Evolutionary conservation across 179 eudicot species (phyloP), one percentile per base, ranked within the genome.

Genomic region (Patellifolia procumbens): DNA sequence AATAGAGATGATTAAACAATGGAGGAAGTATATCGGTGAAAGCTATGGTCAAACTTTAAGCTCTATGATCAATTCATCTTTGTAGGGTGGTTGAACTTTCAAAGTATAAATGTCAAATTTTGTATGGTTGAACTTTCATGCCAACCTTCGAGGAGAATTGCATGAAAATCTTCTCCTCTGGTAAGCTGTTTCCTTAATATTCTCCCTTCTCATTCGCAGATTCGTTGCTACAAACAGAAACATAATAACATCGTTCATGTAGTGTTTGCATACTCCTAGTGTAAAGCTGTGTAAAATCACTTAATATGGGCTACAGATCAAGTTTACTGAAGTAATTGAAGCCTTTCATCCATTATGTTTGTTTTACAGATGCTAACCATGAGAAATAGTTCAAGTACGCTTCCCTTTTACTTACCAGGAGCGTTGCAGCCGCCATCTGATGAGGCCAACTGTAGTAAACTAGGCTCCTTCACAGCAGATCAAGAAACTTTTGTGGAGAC

Each of bases 311-410:
- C 32, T 62, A 42, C 7, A 39, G 3, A 37, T 8, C 37, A 64
- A 10, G 3, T 35, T 0, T 74, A 17, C 45, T 34, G 37, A 46
- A 2, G 2, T 53, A 32, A 24, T 13, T 74, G 5, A 61, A 78
- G 52, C 51, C 16, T 35, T 76, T 55, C 31, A 67, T 39, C 34
- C 13, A 58, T 74, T 24, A 52, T 71, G 55, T 37, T 75, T 74
- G 64, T 71, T 51, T 83, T 78, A 46, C 89, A 93, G 98, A 91
- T 90, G 93, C 70, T 93, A 83, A 89, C 98, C 34, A 76, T 91
- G 90, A 89, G 97, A 86, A 93, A 90, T 73, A 93, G 95, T 77
- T 79, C 86, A 68, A 80, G 88, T 82, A 66, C 86, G 81, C 88
- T 84, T 71, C 93, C 93, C n/a, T 79, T 80, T 70, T 90, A 84